Evolutionary conservation across 2,329 filamentous ascomycete genomes (phyloP).

Genomic region (Stachybotrys echinatus): DNA sequence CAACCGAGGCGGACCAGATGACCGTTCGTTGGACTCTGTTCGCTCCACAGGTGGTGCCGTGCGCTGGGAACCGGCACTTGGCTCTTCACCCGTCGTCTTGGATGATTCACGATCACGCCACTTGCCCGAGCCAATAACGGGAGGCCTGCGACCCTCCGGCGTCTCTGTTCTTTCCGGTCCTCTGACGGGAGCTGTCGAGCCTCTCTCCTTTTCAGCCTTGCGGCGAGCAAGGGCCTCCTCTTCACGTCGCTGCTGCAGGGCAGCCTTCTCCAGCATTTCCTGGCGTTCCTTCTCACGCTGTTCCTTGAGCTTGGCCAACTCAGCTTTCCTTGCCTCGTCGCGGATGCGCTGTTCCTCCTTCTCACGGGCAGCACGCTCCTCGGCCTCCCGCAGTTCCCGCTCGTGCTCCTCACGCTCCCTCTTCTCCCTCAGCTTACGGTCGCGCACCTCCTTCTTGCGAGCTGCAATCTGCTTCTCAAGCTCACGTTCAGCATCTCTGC

Average conservation of each 20-base stretch:
- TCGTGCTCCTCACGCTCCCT: slow-evolving; percentile 81
- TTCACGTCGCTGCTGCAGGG: slow-evolving; percentile 73
- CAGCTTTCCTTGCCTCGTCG: slow-evolving; percentile 74
- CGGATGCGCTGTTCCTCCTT: slow-evolving; percentile 77
- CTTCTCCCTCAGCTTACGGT: slow-evolving; percentile 77
- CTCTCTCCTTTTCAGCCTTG: slow-evolving; percentile 58
- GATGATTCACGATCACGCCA: slow-evolving; percentile 37
- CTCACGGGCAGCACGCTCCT: slow-evolving; percentile 74
- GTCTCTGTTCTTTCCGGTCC: slow-evolving; percentile 19
- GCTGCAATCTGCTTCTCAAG: slow-evolving; percentile 85
- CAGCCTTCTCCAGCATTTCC: slow-evolving; percentile 59
- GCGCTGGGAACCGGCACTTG: slow-evolving; percentile 19
- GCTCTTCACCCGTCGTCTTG: slow-evolving; percentile 19
- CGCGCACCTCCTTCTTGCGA: slow-evolving; percentile 83
- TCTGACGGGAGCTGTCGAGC: slow-evolving; percentile 14
- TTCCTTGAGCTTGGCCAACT: slow-evolving; percentile 62
- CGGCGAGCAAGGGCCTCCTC: slow-evolving; percentile 80
- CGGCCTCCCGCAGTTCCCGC: slow-evolving; percentile 71
- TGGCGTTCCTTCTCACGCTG: slow-evolving; percentile 63
- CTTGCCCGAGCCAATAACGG: slow-evolving; percentile 29
- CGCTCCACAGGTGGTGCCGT: slow-evolving; percentile 30
- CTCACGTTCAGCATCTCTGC: slow-evolving; percentile 85
- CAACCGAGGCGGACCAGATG: slow-evolving; percentile 53
- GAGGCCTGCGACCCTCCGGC: slow-evolving; percentile 25
- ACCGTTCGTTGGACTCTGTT: slow-evolving; percentile 26